Evolutionary conservation across 2,329 filamentous ascomycete species (phyloP).

Genomic region (Exophiala bonariae): DNA sequence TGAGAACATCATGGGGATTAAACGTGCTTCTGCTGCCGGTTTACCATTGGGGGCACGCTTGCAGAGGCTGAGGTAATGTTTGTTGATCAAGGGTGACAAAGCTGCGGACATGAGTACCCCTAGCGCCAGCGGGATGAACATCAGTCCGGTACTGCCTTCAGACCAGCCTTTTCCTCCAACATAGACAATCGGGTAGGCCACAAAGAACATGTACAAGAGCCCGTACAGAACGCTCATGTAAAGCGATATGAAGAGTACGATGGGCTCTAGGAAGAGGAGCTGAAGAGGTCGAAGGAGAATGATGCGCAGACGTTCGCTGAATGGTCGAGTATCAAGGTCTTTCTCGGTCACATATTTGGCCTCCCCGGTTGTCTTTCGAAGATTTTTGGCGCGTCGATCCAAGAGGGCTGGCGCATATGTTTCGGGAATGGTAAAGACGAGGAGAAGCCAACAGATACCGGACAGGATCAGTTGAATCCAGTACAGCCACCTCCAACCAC

Average conservation of each 20-base stretch:
- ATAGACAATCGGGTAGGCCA: slow-evolving; percentile 65
- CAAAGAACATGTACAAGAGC: slow-evolving; percentile 56
- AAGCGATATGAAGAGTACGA: slow-evolving; percentile 78
- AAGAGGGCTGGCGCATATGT: slow-evolving; percentile 84
- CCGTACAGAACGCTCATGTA: slow-evolving; percentile 80
- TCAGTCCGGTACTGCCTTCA: slow-evolving; percentile 72
- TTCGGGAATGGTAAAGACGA: slow-evolving; percentile 86
- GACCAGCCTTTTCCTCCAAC: slow-evolving; percentile 77
- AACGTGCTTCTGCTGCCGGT: slow-evolving; percentile 73
- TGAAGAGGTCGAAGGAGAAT: slow-evolving; percentile 83
- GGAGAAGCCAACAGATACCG: slow-evolving; percentile 68
- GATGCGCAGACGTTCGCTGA: slow-evolving; percentile 67
- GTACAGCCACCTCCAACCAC: slow-evolving; percentile 81
- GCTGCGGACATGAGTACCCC: slow-evolving; percentile 69
- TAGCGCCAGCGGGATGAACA: slow-evolving; percentile 82
- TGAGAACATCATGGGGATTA: slow-evolving; percentile 79
- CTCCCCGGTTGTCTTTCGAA: slow-evolving; percentile 69
- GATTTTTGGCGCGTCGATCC: slow-evolving; percentile 65
- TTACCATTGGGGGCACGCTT: slow-evolving; percentile 62
- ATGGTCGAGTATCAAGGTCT: slow-evolving; percentile 71
- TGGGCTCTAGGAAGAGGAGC: slow-evolving; percentile 78
- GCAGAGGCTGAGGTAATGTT: slow-evolving; percentile 70
- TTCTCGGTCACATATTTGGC: slow-evolving; percentile 72
- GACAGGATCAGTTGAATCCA: slow-evolving; percentile 82
- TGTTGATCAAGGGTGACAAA: slow-evolving; percentile 74